phyloP scores from a whole-genome alignment of 345 rosid genomes.

The Schrenkiella parvula region DNA sequence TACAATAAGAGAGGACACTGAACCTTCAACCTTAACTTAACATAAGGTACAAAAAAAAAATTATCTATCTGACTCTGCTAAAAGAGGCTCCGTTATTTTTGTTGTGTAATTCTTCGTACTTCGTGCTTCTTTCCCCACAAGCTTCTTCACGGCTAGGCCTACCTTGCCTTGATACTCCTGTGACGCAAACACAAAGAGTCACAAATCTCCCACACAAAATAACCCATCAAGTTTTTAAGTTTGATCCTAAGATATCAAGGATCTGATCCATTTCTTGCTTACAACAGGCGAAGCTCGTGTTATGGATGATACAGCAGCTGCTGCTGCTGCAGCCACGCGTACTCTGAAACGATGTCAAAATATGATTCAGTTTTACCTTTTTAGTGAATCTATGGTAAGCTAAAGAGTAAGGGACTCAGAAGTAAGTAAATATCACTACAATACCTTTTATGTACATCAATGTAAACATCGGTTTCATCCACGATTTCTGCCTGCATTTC shows the following conservation, averaged over 20 bases:
- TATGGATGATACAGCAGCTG: slow-evolving; percentile 45
- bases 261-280: slow-evolving; percentile 8
- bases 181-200: not conserved
- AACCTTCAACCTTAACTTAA: not conserved
- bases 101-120: slow-evolving; percentile 3
- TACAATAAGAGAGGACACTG: not conserved
- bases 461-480: slow-evolving; percentile 71
- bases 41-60: not conserved
- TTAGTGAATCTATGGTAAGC: not conserved
- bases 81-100: slow-evolving; percentile 22
- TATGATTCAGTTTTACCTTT: not conserved
- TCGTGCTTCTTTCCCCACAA: slow-evolving; percentile 24
- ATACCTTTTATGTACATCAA: slow-evolving; percentile 82
- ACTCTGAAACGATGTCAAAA: slow-evolving; percentile 37
- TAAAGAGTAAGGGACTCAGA: not conserved
- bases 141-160: slow-evolving; percentile 31
- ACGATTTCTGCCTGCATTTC: slow-evolving; percentile 68
- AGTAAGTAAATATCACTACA: not conserved
- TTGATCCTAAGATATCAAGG: not conserved
- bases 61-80: slow-evolving; percentile 23
- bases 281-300: slow-evolving; percentile 45
- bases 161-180: slow-evolving; percentile 40
- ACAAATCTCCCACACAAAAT: not conserved
- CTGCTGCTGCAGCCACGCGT: slow-evolving; percentile 74
- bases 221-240: not conserved